Evolutionary conservation across 1,284 basidiomycete genomes (phyloP).

Genomic region (Leccinum pallidistipes): DNA sequence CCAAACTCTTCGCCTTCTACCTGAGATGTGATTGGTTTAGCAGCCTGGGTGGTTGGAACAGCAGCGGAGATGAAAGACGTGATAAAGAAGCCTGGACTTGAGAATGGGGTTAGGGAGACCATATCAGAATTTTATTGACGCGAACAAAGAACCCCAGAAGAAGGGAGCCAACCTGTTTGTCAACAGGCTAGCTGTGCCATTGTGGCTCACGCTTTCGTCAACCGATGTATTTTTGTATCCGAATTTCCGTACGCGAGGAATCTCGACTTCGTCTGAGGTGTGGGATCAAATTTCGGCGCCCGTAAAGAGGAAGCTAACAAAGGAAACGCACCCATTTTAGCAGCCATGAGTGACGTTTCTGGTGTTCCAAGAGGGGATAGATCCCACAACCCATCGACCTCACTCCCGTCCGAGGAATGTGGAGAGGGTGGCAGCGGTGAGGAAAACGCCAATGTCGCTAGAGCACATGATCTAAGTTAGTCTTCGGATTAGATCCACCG

Average conservation of each 20-base stretch:
- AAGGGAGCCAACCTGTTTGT: conserved; percentile 29
- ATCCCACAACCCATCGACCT: conserved; percentile 46
- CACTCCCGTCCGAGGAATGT: conserved; percentile 37
- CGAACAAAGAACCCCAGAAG: conserved; percentile 14
- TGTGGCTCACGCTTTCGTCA: conserved; percentile 3
- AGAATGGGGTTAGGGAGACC: conserved; percentile 29
- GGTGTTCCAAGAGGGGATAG: conserved; percentile 38
- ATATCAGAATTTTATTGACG: conserved; percentile 18
- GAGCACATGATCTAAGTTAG: conserved; percentile 9
- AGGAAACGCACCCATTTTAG: conserved; percentile 43
- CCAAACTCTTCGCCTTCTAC: conserved; percentile 10
- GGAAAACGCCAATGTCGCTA: conserved; percentile 29
- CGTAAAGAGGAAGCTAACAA: background rate
- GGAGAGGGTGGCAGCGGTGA: conserved; percentile 38
- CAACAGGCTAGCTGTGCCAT: conserved; percentile 12
- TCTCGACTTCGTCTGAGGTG: conserved; percentile 31
- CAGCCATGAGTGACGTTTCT: conserved; percentile 36
- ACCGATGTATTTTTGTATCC: conserved; percentile 24
- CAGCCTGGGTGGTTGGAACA: conserved; percentile 29
- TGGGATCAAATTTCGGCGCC: conserved; percentile 6
- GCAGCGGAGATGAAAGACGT: conserved; percentile 32
- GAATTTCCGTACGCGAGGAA: conserved; percentile 31
- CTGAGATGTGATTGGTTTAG: conserved; percentile 20
- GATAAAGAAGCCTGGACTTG: conserved; percentile 38
- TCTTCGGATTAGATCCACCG: background rate